These are phyloP conservation scores for Cladorrhinum sp. DNA, from an alignment of 2,329 filamentous ascomycete species.

Conservation along the genomic window DNA sequence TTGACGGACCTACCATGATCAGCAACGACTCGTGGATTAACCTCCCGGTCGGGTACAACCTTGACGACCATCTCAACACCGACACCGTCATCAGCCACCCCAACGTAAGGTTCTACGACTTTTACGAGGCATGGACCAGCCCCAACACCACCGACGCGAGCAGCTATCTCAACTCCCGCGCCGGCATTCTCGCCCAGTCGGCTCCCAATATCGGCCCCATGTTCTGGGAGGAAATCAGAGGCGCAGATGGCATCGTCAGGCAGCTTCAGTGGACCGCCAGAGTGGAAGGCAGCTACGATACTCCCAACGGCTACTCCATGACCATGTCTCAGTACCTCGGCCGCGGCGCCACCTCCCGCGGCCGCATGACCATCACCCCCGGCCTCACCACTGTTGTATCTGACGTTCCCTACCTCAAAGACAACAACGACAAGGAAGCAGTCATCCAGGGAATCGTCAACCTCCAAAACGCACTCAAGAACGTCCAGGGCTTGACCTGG, in stretches of 20 bases:
- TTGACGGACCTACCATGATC: conserved; percentile 46
- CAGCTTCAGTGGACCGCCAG: conserved; percentile 66
- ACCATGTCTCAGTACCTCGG: conserved; percentile 47
- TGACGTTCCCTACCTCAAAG: conserved; percentile 52
- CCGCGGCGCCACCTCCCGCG: conserved; percentile 55
- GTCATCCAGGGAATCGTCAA: conserved; percentile 57
- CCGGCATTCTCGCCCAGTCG: conserved; percentile 61
- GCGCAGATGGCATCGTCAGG: conserved; percentile 57
- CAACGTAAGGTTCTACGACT: conserved; percentile 58
- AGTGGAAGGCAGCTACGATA: conserved; percentile 54
- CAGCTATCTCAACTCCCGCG: conserved; percentile 46
- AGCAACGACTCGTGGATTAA: conserved; percentile 43
- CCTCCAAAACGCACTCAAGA: conserved; percentile 48
- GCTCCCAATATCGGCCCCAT: conserved; percentile 64
- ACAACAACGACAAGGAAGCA: conserved; percentile 54
- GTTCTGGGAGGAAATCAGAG: conserved; percentile 57
- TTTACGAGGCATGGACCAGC: conserved; percentile 56
- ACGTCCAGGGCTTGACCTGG: conserved; percentile 48
- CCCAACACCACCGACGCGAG: conserved; percentile 43
- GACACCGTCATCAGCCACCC: conserved; percentile 45
- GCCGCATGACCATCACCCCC: conserved; percentile 54
- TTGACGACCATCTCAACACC: conserved; percentile 47
- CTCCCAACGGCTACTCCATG: conserved; percentile 30
- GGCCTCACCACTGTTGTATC: conserved; percentile 54
- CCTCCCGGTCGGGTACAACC: conserved; percentile 48